Conservation (phyloP, 2,329 filamentous ascomycete species). For the Coleophoma crateriformis region DNA sequence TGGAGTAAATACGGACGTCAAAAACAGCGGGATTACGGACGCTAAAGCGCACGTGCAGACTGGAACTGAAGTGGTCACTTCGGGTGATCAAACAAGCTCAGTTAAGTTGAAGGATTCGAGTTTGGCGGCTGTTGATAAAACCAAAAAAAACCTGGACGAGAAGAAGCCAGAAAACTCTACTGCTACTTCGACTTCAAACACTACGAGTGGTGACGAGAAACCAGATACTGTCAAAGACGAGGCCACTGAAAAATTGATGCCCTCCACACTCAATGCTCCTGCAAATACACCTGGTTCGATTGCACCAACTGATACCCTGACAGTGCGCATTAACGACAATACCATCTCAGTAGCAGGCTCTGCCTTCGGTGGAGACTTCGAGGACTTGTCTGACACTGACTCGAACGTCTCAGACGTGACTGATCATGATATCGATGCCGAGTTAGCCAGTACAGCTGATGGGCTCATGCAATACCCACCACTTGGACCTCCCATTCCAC, state of each 20-base stretch:
- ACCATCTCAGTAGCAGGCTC: background rate
- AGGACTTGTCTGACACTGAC: conserved; percentile 14
- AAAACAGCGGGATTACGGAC: background rate
- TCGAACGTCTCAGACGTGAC: conserved; percentile 15
- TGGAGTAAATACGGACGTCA: conserved; percentile 2
- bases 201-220: conserved; percentile 6
- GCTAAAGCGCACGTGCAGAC: background rate
- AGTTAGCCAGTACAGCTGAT: conserved; percentile 13
- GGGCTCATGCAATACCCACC: conserved; percentile 5
- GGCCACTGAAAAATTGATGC: background rate
- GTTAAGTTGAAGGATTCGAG: background rate
- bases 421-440: conserved; percentile 10
- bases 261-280: background rate
- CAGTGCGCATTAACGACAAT: background rate
- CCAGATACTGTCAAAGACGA: conserved; percentile 4
- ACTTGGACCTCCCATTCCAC: conserved; percentile 15
- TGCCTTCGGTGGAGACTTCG: conserved; percentile 3
- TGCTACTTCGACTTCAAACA: conserved; percentile 5
- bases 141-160: conserved; percentile 14
- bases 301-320: background rate
- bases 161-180: conserved; percentile 10
- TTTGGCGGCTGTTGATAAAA: conserved; percentile 7
- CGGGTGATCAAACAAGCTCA: conserved; percentile 6
- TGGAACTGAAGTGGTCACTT: conserved; percentile 2
- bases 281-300: conserved; percentile 1